Conservation (phyloP, 129 eudicot species). For the Saussurea involucrata region DNA sequence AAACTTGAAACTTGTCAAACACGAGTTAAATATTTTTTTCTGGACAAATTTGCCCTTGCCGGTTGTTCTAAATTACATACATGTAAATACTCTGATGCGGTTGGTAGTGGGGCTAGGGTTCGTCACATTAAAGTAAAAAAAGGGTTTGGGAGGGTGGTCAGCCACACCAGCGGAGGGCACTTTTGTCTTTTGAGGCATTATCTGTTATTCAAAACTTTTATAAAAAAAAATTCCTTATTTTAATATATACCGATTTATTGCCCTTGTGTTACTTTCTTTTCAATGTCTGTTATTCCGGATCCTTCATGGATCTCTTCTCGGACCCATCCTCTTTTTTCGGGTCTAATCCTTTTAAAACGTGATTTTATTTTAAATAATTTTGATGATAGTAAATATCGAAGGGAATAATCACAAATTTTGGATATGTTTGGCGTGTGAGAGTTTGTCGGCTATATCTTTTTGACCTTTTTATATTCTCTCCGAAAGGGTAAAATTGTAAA, state of each 20-base stretch:
- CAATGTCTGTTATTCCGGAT: conserved; percentile 10
- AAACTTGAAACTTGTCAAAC: conserved; percentile 4
- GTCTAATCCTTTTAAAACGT: background rate
- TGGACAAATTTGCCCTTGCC: conserved; percentile 23
- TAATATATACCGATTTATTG: background rate
- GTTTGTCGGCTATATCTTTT: conserved; percentile 32
- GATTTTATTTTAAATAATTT: background rate
- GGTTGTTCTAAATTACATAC: background rate
- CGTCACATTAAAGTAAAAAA: conserved; percentile 5
- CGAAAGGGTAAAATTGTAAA: background rate
- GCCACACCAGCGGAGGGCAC: conserved; percentile 10
- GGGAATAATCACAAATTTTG: conserved; percentile 10
- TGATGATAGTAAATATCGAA: background rate
- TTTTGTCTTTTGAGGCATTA: conserved; percentile 9
- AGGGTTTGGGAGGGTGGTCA: conserved; percentile 3
- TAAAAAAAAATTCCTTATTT: background rate
- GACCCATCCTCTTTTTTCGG: background rate
- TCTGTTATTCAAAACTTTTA: background rate
- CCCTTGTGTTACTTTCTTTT: background rate
- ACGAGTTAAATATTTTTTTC: background rate
- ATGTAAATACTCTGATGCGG: background rate
- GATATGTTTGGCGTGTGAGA: conserved; percentile 28
- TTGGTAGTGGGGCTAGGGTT: background rate
- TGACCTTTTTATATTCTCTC: conserved; percentile 1
- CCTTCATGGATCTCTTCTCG: conserved; percentile 7